Percentiles rank a stretch among this genome's conserved stretches.
These are phyloP conservation scores for Inga oerstediana DNA, from an alignment of 306 rosid species.

Conservation along the genomic window DNA sequence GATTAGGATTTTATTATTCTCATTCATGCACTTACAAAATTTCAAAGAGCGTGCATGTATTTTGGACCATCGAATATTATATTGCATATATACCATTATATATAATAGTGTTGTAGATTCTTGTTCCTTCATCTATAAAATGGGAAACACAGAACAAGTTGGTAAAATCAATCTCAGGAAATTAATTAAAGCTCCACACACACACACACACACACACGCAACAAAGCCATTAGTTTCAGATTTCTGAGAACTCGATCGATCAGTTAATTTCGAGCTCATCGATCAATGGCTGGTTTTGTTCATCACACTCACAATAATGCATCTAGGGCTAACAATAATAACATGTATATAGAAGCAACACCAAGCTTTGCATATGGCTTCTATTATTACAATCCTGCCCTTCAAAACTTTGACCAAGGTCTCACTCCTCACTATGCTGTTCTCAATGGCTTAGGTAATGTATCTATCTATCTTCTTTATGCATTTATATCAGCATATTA, in stretches of 20 bases:
- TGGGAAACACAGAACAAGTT: neutral
- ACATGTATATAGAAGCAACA: neutral
- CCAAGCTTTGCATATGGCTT: neutral
- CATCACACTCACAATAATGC: neutral
- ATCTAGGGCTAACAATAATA: neutral
- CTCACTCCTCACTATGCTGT: neutral
- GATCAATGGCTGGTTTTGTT: neutral
- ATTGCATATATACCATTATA: neutral
- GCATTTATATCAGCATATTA: neutral
- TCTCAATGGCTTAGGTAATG: neutral
- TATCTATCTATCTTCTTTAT: neutral
- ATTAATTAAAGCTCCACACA: too few species aligned
- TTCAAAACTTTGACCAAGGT: neutral
- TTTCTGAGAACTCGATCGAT: neutral
- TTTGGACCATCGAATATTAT: neutral
- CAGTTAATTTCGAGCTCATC: neutral
- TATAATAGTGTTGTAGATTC: neutral
- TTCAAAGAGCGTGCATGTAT: neutral
- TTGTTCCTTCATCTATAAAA: neutral
- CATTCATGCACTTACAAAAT: neutral
- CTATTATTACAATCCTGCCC: neutral
- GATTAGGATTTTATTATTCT: neutral
- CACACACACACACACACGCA: too few species aligned
- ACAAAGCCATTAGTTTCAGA: neutral
- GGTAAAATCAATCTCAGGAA: neutral